phyloP scores from a whole-genome alignment of 1,284 basidiomycete genomes.

The Earliella scabrosa region DNA sequence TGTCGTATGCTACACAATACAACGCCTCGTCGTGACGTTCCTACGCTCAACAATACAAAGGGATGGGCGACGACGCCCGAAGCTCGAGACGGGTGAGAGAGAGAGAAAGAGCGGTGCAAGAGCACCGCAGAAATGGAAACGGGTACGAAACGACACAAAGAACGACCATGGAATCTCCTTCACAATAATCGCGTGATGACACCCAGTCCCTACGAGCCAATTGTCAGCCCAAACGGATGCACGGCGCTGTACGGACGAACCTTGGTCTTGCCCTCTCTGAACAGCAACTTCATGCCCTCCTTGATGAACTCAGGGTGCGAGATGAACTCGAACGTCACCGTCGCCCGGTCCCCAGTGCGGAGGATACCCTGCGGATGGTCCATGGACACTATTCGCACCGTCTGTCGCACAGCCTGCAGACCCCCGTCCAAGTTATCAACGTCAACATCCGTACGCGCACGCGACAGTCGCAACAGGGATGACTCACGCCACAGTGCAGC shows the following conservation, averaged over 20 bases:
- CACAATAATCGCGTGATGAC: conserved; percentile 41
- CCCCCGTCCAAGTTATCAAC: neutral
- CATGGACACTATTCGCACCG: conserved; percentile 87
- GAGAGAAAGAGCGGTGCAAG: too few species aligned
- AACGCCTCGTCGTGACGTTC: conserved; percentile 5
- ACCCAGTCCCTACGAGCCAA: conserved; percentile 38
- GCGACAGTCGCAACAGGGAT: neutral
- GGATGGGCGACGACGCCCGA: too few species aligned
- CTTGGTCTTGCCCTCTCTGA: conserved; percentile 94
- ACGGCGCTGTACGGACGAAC: conserved; percentile 39
- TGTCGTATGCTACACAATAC: conserved; percentile 2
- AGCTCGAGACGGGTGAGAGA: too few species aligned
- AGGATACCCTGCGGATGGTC: conserved; percentile 87
- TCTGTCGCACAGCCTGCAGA: conserved; percentile 80
- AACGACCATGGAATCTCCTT: conserved; percentile 3
- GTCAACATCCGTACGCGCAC: neutral
- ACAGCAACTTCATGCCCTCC: conserved; percentile 89
- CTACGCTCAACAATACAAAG: conserved; percentile 6
- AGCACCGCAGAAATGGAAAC: too few species aligned
- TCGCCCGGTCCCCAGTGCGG: conserved; percentile 89
- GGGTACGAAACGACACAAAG: neutral
- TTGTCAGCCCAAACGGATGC: too few species aligned
- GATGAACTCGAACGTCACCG: conserved; percentile 90
- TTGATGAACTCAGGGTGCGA: conserved; percentile 91
- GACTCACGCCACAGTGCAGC: conserved; percentile 80